Percentiles rank a stretch among this genome's conserved stretches.
These are phyloP conservation scores for Gnomoniopsis sp. DNA, from an alignment of 2,329 filamentous ascomycete genomes.

Conservation along the genomic window DNA sequence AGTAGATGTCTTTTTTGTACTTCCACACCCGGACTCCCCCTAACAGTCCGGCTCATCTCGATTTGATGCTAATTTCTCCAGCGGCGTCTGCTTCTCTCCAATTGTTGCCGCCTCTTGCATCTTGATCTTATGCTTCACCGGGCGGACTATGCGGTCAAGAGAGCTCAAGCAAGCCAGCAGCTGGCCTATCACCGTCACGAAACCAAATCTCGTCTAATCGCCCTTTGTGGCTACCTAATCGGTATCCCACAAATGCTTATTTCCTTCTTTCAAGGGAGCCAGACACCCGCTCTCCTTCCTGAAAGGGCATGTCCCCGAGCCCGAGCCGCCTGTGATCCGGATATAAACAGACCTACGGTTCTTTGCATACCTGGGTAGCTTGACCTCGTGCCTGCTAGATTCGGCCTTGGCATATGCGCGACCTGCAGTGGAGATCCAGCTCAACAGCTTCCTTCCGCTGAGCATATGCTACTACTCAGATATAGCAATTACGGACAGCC, in stretches of 20 bases:
- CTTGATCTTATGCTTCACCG: no score
- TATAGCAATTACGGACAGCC: no score
- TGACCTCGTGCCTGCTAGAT: background rate
- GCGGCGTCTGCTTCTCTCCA: no score
- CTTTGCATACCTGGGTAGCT: background rate
- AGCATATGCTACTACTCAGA: no score
- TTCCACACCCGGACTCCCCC: no score
- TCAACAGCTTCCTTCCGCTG: no score
- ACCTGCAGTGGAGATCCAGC: background rate
- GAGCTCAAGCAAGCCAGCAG: no score
- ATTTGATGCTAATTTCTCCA: no score
- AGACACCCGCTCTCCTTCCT: conserved; percentile 12
- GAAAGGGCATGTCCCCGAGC: conserved; percentile 3
- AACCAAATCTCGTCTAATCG: conserved; percentile 10
- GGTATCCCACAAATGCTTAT: background rate
- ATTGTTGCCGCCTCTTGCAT: no score
- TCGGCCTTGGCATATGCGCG: background rate
- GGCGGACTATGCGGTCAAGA: no score
- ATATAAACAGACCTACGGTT: background rate
- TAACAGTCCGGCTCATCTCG: no score
- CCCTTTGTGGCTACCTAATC: background rate
- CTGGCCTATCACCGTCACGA: background rate
- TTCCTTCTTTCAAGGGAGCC: conserved; percentile 8
- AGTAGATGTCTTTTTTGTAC: no score
- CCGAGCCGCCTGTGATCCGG: conserved; percentile 3